These are phyloP conservation scores for Cadophora sp. DNA, from an alignment of 2,329 filamentous ascomycete species.

Conservation along the genomic window DNA sequence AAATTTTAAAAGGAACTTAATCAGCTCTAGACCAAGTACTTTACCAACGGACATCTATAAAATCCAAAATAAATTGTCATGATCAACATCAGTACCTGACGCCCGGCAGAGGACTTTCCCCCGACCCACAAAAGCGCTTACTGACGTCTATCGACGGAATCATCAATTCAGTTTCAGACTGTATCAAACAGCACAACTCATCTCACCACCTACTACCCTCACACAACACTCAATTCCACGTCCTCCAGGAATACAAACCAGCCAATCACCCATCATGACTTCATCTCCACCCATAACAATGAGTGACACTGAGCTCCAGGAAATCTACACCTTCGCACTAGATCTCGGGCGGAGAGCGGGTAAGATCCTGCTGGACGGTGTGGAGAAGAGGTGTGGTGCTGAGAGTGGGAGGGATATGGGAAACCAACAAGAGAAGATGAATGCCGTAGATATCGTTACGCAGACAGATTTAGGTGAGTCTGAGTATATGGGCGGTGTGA, in stretches of 20 bases:
- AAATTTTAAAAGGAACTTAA: not conserved
- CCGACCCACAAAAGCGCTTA: conserved; percentile 24
- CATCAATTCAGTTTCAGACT: not conserved
- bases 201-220: not conserved
- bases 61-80: not conserved
- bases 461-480: conserved; percentile 73
- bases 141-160: conserved; percentile 26
- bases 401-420: conserved; percentile 34
- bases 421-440: conserved; percentile 68
- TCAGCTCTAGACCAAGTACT: too few species aligned
- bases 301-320: conserved; percentile 57
- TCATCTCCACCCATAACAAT: conserved; percentile 16
- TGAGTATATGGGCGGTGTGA: not conserved
- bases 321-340: conserved; percentile 74
- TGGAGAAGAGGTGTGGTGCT: conserved; percentile 54
- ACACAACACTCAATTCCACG: not conserved
- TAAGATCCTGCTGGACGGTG: conserved; percentile 67
- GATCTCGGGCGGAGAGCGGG: conserved; percentile 75
- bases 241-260: not conserved
- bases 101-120: conserved; percentile 12
- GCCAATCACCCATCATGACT: conserved; percentile 26
- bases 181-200: not conserved
- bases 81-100: not conserved
- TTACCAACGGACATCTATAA: too few species aligned
- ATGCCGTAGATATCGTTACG: conserved; percentile 78